Conservation (phyloP, 805 yeast genomes). For the Saccharomycopsis selenospora region DNA sequence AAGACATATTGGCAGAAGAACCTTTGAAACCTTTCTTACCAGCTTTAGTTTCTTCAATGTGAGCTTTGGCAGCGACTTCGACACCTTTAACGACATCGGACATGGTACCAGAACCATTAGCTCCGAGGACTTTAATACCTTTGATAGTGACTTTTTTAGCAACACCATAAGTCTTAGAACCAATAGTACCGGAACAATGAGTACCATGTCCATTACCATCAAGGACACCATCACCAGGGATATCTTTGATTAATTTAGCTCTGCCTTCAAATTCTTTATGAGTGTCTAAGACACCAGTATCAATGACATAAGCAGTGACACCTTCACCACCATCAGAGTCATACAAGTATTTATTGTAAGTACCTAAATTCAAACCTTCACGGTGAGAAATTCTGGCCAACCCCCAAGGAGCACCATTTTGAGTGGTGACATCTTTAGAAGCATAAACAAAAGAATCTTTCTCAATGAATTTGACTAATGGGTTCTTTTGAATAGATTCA, state of each 20-base stretch:
- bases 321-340: constrained; percentile 56
- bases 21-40: constrained; percentile 56
- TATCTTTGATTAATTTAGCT: constrained; percentile 53
- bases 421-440: constrained; percentile 39
- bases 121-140: constrained; percentile 54
- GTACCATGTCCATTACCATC: constrained; percentile 63
- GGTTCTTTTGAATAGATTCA: constrained; percentile 62
- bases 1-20: constrained; percentile 85
- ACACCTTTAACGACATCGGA: constrained; percentile 58
- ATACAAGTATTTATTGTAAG: constrained; percentile 54
- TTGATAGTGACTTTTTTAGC: constrained; percentile 53
- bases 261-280: constrained; percentile 56
- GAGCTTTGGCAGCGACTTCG: constrained; percentile 49
- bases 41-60: constrained; percentile 37
- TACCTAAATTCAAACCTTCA: constrained; percentile 47
- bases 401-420: constrained; percentile 71
- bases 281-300: constrained; percentile 46
- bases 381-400: constrained; percentile 65
- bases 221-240: constrained; percentile 41
- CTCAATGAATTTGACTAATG: constrained; percentile 59
- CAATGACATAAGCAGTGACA: constrained; percentile 49
- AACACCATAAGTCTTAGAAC: constrained; percentile 49
- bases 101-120: constrained; percentile 53
- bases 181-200: constrained; percentile 63
- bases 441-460: constrained; percentile 50